phyloP scores from a whole-genome alignment of 1,284 basidiomycete genomes.

The Cutaneotrichosporon cutaneum region DNA sequence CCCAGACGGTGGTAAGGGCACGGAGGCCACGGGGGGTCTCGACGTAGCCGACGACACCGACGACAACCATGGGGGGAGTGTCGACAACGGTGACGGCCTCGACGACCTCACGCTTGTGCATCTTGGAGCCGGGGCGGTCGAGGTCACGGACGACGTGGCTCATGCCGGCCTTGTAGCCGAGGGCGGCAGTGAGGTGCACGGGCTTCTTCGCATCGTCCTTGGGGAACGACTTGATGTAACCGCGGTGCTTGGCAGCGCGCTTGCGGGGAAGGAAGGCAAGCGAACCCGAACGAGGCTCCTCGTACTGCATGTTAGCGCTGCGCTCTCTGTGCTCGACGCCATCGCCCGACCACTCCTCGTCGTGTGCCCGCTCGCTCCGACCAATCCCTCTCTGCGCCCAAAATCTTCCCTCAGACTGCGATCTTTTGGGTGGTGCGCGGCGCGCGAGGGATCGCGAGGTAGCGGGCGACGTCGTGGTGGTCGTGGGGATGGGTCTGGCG shows the following conservation, averaged over 20 bases:
- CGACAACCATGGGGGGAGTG: conserved; percentile 94
- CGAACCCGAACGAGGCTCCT: conserved; percentile 92
- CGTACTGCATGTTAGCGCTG: conserved; percentile 62
- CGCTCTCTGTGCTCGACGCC: neutral
- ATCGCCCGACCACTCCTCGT: neutral
- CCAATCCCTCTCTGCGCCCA: neutral
- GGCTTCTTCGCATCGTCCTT: conserved; percentile 99
- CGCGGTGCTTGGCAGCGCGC: conserved; percentile 90
- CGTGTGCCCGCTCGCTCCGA: neutral
- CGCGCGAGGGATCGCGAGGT: neutral
- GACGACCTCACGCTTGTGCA: conserved; percentile 99
- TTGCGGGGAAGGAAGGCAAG: conserved; percentile 80
- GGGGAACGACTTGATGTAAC: conserved; percentile 98
- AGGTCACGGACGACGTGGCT: conserved; percentile 99
- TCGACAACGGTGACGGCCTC: conserved; percentile 96
- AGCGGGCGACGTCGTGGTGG: neutral
- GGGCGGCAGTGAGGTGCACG: conserved; percentile 94
- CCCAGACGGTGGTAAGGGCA: conserved; percentile 68
- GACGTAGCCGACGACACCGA: conserved; percentile 99
- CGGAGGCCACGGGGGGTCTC: conserved; percentile 99
- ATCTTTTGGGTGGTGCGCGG: neutral
- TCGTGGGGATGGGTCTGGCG: neutral
- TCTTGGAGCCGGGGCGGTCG: conserved; percentile 98
- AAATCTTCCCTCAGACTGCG: conserved; percentile 4
- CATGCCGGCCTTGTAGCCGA: conserved; percentile 99